Evolutionary conservation across 2,329 filamentous ascomycete species (phyloP).

Genomic region (Neopestalotiopsis rosae): DNA sequence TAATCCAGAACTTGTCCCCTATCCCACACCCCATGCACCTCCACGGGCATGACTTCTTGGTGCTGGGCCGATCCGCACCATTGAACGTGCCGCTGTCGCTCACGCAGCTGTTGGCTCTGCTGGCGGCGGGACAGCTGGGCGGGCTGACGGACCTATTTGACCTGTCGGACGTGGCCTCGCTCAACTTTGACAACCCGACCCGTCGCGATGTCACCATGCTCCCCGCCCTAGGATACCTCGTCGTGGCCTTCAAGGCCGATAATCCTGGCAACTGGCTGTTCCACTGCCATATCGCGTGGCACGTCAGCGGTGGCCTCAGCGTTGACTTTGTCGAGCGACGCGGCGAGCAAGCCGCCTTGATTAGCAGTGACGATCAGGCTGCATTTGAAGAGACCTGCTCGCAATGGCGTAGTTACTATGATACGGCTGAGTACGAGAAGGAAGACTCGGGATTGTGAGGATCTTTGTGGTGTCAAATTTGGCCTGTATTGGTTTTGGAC

Average conservation of each 20-base stretch:
- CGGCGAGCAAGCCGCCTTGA: slow-evolving; percentile 10
- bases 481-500: background rate
- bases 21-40: slow-evolving; percentile 27
- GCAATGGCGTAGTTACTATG: slow-evolving; percentile 8
- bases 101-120: slow-evolving; percentile 22
- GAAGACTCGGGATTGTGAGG: slow-evolving; percentile 3
- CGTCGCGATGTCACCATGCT: slow-evolving; percentile 53
- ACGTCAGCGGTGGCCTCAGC: slow-evolving; percentile 22
- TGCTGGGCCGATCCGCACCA: slow-evolving; percentile 31
- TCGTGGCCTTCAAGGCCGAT: slow-evolving; percentile 51
- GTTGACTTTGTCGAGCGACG: slow-evolving; percentile 22
- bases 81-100: slow-evolving; percentile 21
- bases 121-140: slow-evolving; percentile 5
- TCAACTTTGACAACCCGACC: slow-evolving; percentile 47
- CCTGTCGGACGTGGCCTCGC: slow-evolving; percentile 30
- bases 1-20: slow-evolving; percentile 36
- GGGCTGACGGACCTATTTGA: slow-evolving; percentile 3
- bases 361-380: background rate
- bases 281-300: slow-evolving; percentile 27
- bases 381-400: slow-evolving; percentile 4
- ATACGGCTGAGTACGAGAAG: background rate
- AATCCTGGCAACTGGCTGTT: slow-evolving; percentile 51
- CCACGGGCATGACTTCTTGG: slow-evolving; percentile 26
- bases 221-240: slow-evolving; percentile 48
- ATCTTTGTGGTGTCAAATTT: no score